A percentile compares a stretch with the other conserved stretches of the same genome.
Conservation (phyloP, 257 asterid species). For the Jacaranda copaia region DNA sequence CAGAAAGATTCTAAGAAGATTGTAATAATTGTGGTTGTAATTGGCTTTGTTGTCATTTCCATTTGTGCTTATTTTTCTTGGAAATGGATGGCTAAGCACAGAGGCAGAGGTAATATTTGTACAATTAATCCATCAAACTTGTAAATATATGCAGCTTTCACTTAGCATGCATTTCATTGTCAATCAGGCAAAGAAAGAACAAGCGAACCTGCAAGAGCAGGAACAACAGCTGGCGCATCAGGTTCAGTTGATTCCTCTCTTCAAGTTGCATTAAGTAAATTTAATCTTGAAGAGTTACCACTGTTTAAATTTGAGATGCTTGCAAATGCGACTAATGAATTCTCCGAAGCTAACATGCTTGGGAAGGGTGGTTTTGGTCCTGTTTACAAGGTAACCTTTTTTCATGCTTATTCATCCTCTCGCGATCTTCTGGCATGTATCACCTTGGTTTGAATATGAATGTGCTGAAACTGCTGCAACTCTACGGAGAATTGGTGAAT, state of each 20-base stretch:
- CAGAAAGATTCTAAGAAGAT: slow-evolving; percentile 34
- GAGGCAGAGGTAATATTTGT: slow-evolving; percentile 49
- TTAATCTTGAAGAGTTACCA: background rate
- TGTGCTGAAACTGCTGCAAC: no score
- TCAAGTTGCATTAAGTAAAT: slow-evolving; percentile 37
- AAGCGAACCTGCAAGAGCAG: slow-evolving; percentile 14
- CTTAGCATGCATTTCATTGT: slow-evolving; percentile 25
- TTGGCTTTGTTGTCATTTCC: slow-evolving; percentile 32
- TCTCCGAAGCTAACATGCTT: no score
- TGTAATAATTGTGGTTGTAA: slow-evolving; percentile 37
- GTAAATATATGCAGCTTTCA: background rate
- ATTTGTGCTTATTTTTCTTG: slow-evolving; percentile 38
- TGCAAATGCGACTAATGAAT: no score
- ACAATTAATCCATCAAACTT: background rate
- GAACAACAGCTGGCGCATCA: slow-evolving; percentile 18
- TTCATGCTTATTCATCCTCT: background rate
- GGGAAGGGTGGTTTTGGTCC: no score
- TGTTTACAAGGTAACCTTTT: no score
- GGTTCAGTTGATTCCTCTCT: slow-evolving; percentile 27
- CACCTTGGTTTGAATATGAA: no score
- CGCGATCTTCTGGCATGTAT: no score
- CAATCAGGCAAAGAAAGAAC: slow-evolving; percentile 39
- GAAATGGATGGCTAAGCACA: slow-evolving; percentile 46
- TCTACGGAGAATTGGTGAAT: no score
- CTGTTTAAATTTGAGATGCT: no score